Evolutionary conservation across 2,329 filamentous ascomycete species (phyloP), one percentile per base, ranked within the genome.

Genomic region (Mycocentrospora acerina): DNA sequence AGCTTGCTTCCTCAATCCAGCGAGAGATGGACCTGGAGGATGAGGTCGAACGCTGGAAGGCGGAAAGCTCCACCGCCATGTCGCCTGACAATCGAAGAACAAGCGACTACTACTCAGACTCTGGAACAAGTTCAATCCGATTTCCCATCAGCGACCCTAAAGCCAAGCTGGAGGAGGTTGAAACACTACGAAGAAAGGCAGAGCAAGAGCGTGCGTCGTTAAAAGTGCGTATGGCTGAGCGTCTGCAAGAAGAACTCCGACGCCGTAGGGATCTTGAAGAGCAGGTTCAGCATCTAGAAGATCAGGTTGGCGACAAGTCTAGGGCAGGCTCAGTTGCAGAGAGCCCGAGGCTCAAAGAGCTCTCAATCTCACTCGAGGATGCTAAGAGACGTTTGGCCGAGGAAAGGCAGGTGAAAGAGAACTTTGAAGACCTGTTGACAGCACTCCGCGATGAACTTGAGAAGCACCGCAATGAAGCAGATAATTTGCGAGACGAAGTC

Each of bases 31-130:
- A 98, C 55, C 71, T 98, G 22, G 93, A 98, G 68, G 93, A 98
- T 66, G 77, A 97, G 31, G 84, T 97, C 1, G 93, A 98, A 52
- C 79, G 86, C 41, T 72, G 95, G 54, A 90, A 96, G 64, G 73
- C 82, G n/a, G 90, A 96, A 59, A 76, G 77, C 48, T 75, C 66
- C 77, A 82, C 68, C 60, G 76, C 59, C 70, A 75, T 66, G 62
- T 73, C 53, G 57, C 67, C 74, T n/a, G 62, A 77, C 18, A 83
- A 80, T 48, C 85, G 86, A 64, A 81, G 91, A 44, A 94, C 88
- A 8, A 97, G 93, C 70, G 93, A 98, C 70, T 97, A 98, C 71
- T 98, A 93, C 66, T 98, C 93, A 2, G 93, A 98, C 66, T 95
- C 90, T 5, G 93, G 93, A 22, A 85, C 88, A 41, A 91, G 89